A percentile compares a stretch with the other conserved stretches of the same genome.
These are phyloP conservation scores for Raddia distichophylla DNA, from an alignment of 176 grass and related monocot genomes.

Conservation along the genomic window DNA sequence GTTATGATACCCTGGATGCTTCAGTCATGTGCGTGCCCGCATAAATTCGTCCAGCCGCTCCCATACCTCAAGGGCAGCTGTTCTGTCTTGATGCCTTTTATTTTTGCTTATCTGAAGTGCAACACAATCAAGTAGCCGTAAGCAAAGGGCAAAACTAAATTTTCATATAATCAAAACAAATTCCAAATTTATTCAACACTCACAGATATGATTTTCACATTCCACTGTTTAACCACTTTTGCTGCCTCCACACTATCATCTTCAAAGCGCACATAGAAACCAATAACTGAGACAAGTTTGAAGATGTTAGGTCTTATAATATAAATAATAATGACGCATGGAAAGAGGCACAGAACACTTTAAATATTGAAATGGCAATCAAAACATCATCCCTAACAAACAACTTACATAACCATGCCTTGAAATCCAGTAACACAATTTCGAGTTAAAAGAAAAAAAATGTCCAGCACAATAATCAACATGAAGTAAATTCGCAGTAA, in stretches of 20 bases:
- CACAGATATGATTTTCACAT: constrained; percentile 93
- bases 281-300: constrained; percentile 67
- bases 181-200: constrained; percentile 36
- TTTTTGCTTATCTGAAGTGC: constrained; percentile 87
- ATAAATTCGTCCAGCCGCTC: constrained; percentile 88
- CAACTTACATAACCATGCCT: constrained; percentile 15
- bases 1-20: constrained; percentile 12
- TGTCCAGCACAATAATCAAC: neutral
- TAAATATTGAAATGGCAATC: neutral
- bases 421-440: neutral
- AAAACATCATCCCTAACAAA: neutral
- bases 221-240: constrained; percentile 96
- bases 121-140: constrained; percentile 23
- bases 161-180: neutral
- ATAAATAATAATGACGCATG: neutral
- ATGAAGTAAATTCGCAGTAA: neutral
- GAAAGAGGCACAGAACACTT: constrained; percentile 22
- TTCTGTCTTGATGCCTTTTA: constrained; percentile 97
- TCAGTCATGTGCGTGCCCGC: constrained; percentile 56
- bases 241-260: constrained; percentile 96
- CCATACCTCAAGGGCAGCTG: constrained; percentile 93
- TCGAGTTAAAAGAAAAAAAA: neutral
- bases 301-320: constrained; percentile 43
- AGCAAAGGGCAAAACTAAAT: constrained; percentile 2
- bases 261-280: constrained; percentile 94